Evolutionary conservation across 495 filamentous ascomycete species (phyloP).

Genomic region (Xylaria nigripes): DNA sequence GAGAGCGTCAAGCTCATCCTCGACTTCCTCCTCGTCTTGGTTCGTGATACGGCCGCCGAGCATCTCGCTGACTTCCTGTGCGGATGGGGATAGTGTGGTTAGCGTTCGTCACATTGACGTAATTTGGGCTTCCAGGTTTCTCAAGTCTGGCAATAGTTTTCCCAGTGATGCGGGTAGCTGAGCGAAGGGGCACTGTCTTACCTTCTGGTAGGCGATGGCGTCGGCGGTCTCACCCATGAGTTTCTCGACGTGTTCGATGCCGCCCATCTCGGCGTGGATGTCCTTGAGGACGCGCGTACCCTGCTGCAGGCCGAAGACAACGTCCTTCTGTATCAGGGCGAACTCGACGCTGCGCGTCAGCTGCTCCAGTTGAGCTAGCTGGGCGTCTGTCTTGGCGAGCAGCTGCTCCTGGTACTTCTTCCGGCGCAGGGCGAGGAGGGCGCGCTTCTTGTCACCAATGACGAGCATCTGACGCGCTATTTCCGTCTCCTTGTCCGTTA

Average conservation of each 20-base stretch:
- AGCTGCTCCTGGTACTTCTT: constrained; percentile 97
- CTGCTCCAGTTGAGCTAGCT: constrained; percentile 80
- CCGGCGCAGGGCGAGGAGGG: constrained; percentile 80
- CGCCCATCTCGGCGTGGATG: constrained; percentile 94
- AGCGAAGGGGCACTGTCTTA: constrained; percentile 29
- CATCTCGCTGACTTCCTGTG: constrained; percentile 83
- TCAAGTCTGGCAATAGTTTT: too few relatives aligned
- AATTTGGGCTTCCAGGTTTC: background rate
- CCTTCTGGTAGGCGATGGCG: constrained; percentile 79
- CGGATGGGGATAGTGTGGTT: background rate
- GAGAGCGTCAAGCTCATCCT: constrained; percentile 81
- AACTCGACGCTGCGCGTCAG: constrained; percentile 83
- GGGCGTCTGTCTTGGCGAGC: constrained; percentile 79
- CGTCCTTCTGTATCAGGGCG: constrained; percentile 89
- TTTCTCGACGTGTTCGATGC: constrained; percentile 85
- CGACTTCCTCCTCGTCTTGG: constrained; percentile 95
- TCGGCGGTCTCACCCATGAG: constrained; percentile 87
- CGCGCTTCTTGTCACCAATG: constrained; percentile 65
- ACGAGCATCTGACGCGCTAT: constrained; percentile 75
- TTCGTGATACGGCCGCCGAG: constrained; percentile 76
- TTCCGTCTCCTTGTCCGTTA: constrained; percentile 74
- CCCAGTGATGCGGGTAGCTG: background rate
- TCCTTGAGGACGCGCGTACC: constrained; percentile 82
- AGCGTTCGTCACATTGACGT: too few relatives aligned
- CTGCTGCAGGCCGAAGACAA: constrained; percentile 85